These are phyloP conservation scores for Sisymbrium altissimum DNA, from an alignment of 345 rosid species.

Conservation along the genomic window DNA sequence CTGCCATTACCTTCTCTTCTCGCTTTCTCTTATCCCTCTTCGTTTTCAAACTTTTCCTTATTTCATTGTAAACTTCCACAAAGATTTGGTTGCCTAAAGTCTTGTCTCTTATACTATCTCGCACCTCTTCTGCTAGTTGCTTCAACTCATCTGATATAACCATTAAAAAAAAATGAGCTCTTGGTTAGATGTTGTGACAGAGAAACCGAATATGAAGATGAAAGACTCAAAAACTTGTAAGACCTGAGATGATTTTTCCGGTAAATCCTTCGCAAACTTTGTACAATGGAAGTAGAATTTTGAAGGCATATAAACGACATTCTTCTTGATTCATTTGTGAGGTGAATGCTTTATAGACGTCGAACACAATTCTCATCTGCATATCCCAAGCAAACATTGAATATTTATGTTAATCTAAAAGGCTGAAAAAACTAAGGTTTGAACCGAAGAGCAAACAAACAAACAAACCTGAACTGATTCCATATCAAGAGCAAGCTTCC, in stretches of 20 bases:
- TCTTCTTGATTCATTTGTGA: slow-evolving; percentile 45
- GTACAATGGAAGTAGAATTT: slow-evolving; percentile 68
- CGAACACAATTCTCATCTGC: slow-evolving; percentile 72
- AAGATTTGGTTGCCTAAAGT: slow-evolving; percentile 54
- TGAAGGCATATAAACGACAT: slow-evolving; percentile 44
- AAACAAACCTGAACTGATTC: slow-evolving; percentile 70
- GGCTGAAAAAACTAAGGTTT: neutral
- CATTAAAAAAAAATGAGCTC: neutral
- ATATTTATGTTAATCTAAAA: neutral
- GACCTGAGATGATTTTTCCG: slow-evolving; percentile 70
- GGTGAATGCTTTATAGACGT: slow-evolving; percentile 46
- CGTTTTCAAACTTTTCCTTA: slow-evolving; percentile 53
- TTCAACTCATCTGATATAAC: slow-evolving; percentile 55
- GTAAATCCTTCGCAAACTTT: slow-evolving; percentile 90
- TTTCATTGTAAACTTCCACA: slow-evolving; percentile 53
- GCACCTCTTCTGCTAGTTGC: slow-evolving; percentile 68
- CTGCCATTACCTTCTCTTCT: slow-evolving; percentile 82
- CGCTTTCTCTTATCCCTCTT: slow-evolving; percentile 77
- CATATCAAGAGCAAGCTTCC: slow-evolving; percentile 72
- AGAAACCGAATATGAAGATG: neutral
- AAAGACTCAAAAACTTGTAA: slow-evolving; percentile 4
- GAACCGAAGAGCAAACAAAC: slow-evolving; percentile 9
- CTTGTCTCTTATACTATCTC: slow-evolving; percentile 47
- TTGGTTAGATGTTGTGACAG: neutral
- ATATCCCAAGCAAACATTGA: slow-evolving; percentile 22